A percentile compares a stretch with the other conserved stretches of the same genome.
Evolutionary conservation across 352 stramenopile species (phyloP).

Genomic region (Aphanomyces euteiches): DNA sequence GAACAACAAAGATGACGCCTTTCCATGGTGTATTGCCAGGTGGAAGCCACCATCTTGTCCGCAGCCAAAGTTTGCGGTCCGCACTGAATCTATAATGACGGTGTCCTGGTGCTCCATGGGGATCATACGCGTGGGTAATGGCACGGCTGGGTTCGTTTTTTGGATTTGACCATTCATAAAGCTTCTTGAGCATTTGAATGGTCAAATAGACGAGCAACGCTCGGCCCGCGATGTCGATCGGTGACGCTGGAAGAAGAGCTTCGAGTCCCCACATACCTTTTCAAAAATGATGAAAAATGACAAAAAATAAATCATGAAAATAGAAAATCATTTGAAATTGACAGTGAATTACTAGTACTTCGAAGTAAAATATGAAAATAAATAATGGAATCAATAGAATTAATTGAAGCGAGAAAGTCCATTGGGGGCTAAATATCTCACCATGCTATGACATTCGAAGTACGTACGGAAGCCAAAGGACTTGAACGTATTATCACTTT

Average conservation of each 20-base stretch:
- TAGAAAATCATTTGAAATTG: no score
- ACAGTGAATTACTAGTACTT: no score
- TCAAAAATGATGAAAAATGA: no score
- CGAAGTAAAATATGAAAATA: no score
- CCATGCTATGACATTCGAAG: no score
- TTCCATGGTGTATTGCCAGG: conserved; percentile 31
- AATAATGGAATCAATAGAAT: no score
- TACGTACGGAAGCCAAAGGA: no score
- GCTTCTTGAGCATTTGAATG: not conserved
- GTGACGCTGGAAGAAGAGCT: not conserved
- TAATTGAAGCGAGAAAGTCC: no score
- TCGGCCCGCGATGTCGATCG: not conserved
- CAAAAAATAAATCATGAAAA: no score
- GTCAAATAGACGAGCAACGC: not conserved
- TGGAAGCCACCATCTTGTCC: conserved; percentile 48
- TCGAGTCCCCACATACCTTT: not conserved
- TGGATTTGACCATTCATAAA: not conserved
- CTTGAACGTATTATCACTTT: no score
- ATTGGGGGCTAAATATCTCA: no score
- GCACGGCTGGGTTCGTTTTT: not conserved
- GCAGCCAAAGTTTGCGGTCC: conserved; percentile 40
- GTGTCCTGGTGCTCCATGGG: conserved; percentile 1
- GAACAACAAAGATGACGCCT: conserved; percentile 52
- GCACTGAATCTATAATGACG: conserved; percentile 12
- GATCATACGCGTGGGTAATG: not conserved